Base-by-base conservation (phyloP, 1,284 basidiomycete genomes). In the Xanthoconium separans region DNA sequence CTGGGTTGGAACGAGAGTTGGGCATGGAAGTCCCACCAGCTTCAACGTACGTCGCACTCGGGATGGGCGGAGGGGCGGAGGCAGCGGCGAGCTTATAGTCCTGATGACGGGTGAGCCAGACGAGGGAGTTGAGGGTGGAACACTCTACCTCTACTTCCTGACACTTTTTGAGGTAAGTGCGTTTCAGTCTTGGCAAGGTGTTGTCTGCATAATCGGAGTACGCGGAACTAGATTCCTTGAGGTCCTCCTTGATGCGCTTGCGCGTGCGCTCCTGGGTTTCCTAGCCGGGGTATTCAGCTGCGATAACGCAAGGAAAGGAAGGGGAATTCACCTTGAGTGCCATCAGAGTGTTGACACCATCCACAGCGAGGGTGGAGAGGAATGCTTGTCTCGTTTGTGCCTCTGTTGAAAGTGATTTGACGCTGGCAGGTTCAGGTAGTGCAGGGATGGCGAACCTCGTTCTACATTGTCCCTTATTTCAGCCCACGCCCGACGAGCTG, bases 191-290 rank as follows among this genome's bases (percentile, higher is more conserved):
- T 1, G 91, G 91, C 8, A 95, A 76, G 18, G 79, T 75, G 52
- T 78, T 82, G 64, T 91, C 89, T 12, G 85, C 85, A 66, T 87
- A 93, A 22, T 95, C 92, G 30, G 80, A 79, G 71, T 95, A 93
- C 18, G 85, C 82, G 54, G 71, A 62, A 15, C 77, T 77, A 0
- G 92, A 91, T 9, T 83, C 81, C 70, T 92, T 94, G 58, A 94
- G 72, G 65, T 94, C 92, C 60, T 95, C 92, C 63, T 89, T 89
- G 66, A 96, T 89, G n/a, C 91, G 84, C 68, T 90, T 91, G 30
- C 90, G 81, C 27, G 92, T 94, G 39, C 93, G 83, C 51, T 91
- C 89, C 75, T 95, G 93, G 9, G 87, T 89, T 59, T 94, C 92
- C 87, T 92, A 55, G 18, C 31, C 2, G 18, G 24, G 6, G 31